These are phyloP conservation scores for Cyberlindnera saturnus DNA, from an alignment of 805 yeast genomes.

Conservation along the genomic window DNA sequence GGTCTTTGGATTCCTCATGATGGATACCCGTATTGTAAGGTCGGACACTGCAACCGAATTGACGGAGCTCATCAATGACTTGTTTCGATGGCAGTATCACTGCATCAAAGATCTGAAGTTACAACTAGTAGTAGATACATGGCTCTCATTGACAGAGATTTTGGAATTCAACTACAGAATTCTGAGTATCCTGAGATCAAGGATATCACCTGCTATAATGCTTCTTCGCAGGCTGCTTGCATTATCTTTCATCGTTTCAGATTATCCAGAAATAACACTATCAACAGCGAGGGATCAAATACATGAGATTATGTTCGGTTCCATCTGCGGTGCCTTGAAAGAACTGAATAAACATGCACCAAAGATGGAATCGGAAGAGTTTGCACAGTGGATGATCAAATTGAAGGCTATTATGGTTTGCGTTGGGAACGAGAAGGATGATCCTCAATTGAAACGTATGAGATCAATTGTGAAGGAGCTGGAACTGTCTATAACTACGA, in stretches of 20 bases:
- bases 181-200: slow-evolving; percentile 2
- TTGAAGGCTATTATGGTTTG: slow-evolving; percentile 3
- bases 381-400: slow-evolving; percentile 4
- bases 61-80: not conserved
- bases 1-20: slow-evolving; percentile 6
- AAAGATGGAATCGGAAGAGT: slow-evolving; percentile 2
- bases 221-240: slow-evolving; percentile 2
- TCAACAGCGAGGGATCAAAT: not conserved
- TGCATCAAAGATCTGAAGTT: not conserved
- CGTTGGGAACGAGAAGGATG: slow-evolving; percentile 3
- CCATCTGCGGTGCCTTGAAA: slow-evolving; percentile 1
- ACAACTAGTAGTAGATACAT: not conserved
- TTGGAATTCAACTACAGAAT: slow-evolving; percentile 3
- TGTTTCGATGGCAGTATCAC: not conserved
- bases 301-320: slow-evolving; percentile 2
- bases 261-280: not conserved
- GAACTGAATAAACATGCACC: not conserved
- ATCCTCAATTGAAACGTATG: not conserved
- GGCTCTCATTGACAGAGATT: slow-evolving; percentile 3
- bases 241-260: slow-evolving; percentile 1
- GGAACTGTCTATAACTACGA: slow-evolving; percentile 4
- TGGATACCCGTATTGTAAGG: slow-evolving; percentile 7
- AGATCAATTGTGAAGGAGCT: not conserved
- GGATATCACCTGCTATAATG: not conserved
- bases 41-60: not conserved